Evolutionary conservation across 2,329 filamentous ascomycete genomes (phyloP), one percentile per base, ranked within the genome.

Genomic region (Alternaria novae-zelandiae): DNA sequence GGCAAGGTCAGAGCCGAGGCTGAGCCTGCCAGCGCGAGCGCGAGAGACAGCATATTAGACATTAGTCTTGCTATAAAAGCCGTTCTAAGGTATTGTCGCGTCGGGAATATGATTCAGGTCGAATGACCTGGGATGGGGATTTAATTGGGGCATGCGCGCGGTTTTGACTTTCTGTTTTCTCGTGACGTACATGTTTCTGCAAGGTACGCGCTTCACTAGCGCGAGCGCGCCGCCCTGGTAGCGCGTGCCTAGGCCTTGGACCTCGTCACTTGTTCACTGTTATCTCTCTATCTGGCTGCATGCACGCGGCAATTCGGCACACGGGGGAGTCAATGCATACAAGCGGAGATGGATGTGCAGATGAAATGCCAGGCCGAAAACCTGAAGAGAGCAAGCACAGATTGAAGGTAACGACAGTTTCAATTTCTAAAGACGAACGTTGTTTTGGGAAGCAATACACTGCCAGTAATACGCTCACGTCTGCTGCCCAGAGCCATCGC

Each of bases 1-100:
- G 28, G 68, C 49, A 54, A 15, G 12, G 71, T 71, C 20, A 72
- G 15, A n/a, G 71, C 73, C 51, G 70, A 54, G 32, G 66, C 71
- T 44, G 71, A 66, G 10, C 64, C 67, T 43, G 66, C 70, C 28
- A 74, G 46, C 53, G 70, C 28, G n/a, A 73, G 57, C n/a, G 64
- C 57, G 26, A 65, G 59, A 17, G 64, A 65, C 51, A 72, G 61
- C 62, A 67, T 63, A 21, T 50, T 53, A 53, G 30, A 53, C 49
- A 53, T 53, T 53, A 25, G 49, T 36, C 49, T 41, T 53, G 49
- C n/a, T 12, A 23, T 15, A 13, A 15, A 15, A 36, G 30, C 9
- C 6, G 8, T 36, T 53, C 13, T 36, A 21, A 23, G 28, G 9
- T 17, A 9, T 23, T 51, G 28, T 51, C 28, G 28, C 49, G 49